Base-by-base conservation (phyloP, 176 grass and related monocot genomes). In the Echinochloa phyllopogon region DNA sequence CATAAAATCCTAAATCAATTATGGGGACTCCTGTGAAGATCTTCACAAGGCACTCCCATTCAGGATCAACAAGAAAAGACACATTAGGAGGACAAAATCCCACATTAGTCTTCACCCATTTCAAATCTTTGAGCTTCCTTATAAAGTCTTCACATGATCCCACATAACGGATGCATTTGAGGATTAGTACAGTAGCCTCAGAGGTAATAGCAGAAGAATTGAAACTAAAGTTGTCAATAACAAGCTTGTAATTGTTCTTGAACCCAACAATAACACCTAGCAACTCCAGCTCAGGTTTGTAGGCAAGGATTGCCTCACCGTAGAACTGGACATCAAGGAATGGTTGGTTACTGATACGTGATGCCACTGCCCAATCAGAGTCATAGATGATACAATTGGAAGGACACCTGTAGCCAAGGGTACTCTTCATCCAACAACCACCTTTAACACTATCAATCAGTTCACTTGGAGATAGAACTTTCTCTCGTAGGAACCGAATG, bases 101-200 rank as follows among this genome's bases (percentile, higher is more conserved):
- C 78, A 94, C 44, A 62, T 39, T 92, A 42, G 94, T 97, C 69
- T 88, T 97, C 42, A 94, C 8, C 82, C 84, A 93, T 78, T 88
- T 85, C 15, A 77, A 69, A 20, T 71, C 56, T 49, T 56, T 90
- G 11, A 90, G 25, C 75, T 88, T 90, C 8, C 3, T 67, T 49
- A 90, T 17, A 65, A 88, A 90, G 83, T 63, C 67, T 17, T 65
- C 75, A 8, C 64, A 76, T 17, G 60, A 37, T 3, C 3, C 16
- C 15, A 58, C 71, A 77, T 92, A 10, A 8, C 65, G 70, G 23
- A 97, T 84, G 21, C 92, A 97, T 20, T 82, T 74, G 4, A 97
- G 85, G 42, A 94, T 83, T 20, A 94, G 70, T 27, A 94, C 24
- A 75, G 85, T 72, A 83, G 89, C 65, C 39, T 92, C 60, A 62